Evolutionary conservation across 2,329 filamentous ascomycete species (phyloP).

Genomic region (Sclerotinia nivalis): DNA sequence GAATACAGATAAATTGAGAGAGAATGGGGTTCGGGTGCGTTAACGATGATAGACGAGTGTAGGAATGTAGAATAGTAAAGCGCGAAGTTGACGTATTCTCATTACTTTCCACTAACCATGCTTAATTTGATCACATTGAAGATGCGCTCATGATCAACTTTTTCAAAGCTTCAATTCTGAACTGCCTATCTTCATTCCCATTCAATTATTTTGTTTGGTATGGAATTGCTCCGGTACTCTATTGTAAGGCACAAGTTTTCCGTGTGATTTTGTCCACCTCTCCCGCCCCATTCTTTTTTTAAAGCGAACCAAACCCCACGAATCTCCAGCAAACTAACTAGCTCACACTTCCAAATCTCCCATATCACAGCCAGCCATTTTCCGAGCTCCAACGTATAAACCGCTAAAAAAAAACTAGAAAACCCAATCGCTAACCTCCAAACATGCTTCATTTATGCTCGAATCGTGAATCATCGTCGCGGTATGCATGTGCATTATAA

Average conservation of each 20-base stretch:
- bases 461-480: slow-evolving; percentile 25
- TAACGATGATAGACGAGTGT: not conserved
- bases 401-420: slow-evolving; percentile 22
- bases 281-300: slow-evolving; percentile 13
- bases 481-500: slow-evolving; percentile 24
- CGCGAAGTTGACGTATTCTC: slow-evolving; percentile 18
- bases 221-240: slow-evolving; percentile 18
- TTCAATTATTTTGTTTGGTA: slow-evolving; percentile 14
- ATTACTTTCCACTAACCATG: slow-evolving; percentile 10
- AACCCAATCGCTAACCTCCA: slow-evolving; percentile 36
- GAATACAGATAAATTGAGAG: slow-evolving; percentile 72
- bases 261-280: slow-evolving; percentile 13
- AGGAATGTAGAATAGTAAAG: slow-evolving; percentile 19
- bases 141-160: slow-evolving; percentile 7
- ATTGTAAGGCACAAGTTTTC: slow-evolving; percentile 10
- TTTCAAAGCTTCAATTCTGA: not conserved
- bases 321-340: slow-evolving; percentile 8
- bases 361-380: slow-evolving; percentile 6
- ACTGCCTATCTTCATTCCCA: not conserved
- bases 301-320: slow-evolving; percentile 19
- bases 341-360: not conserved
- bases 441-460: slow-evolving; percentile 35
- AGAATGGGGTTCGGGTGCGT: not conserved
- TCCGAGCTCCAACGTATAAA: not conserved
- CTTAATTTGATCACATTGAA: slow-evolving; percentile 4